A percentile compares a stretch with the other conserved stretches of the same genome.
These are phyloP conservation scores for Hortaea werneckii DNA, from an alignment of 2,329 filamentous ascomycete genomes.

Conservation along the genomic window DNA sequence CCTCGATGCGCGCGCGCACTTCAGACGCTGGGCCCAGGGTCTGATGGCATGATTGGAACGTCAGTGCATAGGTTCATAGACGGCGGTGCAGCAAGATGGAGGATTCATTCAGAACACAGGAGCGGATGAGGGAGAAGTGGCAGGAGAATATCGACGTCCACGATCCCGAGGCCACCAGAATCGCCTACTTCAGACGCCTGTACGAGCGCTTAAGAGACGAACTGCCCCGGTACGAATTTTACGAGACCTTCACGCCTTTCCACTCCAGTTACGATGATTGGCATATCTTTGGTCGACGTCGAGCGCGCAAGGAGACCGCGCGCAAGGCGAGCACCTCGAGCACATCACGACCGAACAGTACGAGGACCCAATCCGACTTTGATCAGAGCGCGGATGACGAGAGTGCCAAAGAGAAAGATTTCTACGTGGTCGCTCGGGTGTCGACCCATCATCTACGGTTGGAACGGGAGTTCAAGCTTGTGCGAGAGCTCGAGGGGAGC, in stretches of 20 bases:
- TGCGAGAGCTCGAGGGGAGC: slow-evolving; percentile 48
- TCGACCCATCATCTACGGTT: slow-evolving; percentile 74
- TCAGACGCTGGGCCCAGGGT: no score
- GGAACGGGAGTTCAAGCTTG: slow-evolving; percentile 78
- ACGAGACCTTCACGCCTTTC: slow-evolving; percentile 32
- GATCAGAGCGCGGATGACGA: slow-evolving; percentile 16
- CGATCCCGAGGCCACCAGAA: not conserved
- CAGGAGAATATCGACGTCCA: not conserved
- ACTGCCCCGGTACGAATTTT: slow-evolving; percentile 26
- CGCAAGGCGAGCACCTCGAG: slow-evolving; percentile 12
- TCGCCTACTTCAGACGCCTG: slow-evolving; percentile 15
- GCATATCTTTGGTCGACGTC: slow-evolving; percentile 40
- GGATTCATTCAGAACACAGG: not conserved
- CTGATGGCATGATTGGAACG: no score
- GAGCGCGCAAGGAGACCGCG: slow-evolving; percentile 41
- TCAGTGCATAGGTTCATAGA: no score
- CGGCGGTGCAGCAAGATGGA: not conserved
- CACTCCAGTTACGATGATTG: slow-evolving; percentile 73
- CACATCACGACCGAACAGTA: slow-evolving; percentile 31
- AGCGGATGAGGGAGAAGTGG: not conserved
- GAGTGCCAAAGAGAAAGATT: slow-evolving; percentile 16
- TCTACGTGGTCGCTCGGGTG: slow-evolving; percentile 65
- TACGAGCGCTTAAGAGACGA: slow-evolving; percentile 25
- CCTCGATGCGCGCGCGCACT: no score
- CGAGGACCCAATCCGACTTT: slow-evolving; percentile 18